phyloP scores from a whole-genome alignment of 108 stramenopile species.

The Conticribra weissflogii region DNA sequence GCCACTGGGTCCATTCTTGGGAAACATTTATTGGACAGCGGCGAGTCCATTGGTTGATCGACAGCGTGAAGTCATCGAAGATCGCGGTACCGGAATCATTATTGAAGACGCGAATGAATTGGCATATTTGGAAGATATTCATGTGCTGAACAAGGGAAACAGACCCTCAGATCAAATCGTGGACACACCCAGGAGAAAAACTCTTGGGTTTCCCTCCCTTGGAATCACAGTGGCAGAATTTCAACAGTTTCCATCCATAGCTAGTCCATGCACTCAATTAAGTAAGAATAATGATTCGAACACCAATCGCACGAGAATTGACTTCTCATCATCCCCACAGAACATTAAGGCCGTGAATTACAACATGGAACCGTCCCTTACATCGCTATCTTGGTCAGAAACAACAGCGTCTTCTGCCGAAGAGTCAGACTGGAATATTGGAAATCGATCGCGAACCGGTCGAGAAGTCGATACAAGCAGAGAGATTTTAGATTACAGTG shows the following conservation, averaged over 20 bases:
- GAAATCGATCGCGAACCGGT: neutral
- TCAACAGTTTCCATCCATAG: too few relatives aligned
- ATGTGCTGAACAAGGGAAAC: too few relatives aligned
- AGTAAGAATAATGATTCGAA: too few relatives aligned
- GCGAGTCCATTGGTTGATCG: slow-evolving; percentile 11
- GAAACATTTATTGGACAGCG: slow-evolving; percentile 23
- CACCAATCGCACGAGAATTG: too few relatives aligned
- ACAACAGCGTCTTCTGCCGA: neutral
- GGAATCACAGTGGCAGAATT: too few relatives aligned
- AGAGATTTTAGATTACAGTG: slow-evolving; percentile 34
- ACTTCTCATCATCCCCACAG: neutral
- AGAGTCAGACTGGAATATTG: neutral
- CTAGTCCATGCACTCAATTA: too few relatives aligned
- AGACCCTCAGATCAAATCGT: too few relatives aligned
- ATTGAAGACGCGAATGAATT: neutral
- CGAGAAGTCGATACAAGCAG: slow-evolving; percentile 9
- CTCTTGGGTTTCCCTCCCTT: too few relatives aligned
- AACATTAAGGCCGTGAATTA: neutral
- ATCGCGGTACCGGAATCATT: too few relatives aligned
- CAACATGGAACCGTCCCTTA: neutral
- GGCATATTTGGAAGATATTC: neutral
- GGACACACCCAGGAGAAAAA: too few relatives aligned
- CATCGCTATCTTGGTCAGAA: neutral
- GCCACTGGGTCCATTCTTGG: slow-evolving; percentile 17
- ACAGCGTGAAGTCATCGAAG: too few relatives aligned